These are phyloP conservation scores for Solanum etuberosum DNA, from an alignment of 257 asterid species.

Conservation along the genomic window DNA sequence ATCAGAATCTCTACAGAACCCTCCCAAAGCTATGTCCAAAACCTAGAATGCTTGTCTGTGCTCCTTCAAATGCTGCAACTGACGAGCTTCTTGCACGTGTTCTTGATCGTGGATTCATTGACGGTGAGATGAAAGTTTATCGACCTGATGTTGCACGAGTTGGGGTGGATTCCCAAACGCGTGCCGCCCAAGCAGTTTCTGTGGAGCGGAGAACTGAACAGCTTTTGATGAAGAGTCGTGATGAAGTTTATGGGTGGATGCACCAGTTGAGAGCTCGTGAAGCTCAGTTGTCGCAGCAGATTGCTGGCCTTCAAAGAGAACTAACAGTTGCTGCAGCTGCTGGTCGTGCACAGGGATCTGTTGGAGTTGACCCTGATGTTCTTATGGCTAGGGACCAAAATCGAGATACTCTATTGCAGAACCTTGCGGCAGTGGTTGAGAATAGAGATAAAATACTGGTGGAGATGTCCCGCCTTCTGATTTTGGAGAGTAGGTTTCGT, in stretches of 20 bases:
- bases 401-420: conserved; percentile 71
- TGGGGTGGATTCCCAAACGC: conserved; percentile 97
- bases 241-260: conserved; percentile 88
- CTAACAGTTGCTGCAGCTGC: conserved; percentile 64
- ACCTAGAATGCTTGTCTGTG: conserved; percentile 99
- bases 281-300: conserved; percentile 74
- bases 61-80: conserved; percentile 99
- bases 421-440: conserved; percentile 92
- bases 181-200: conserved; percentile 98
- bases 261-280: conserved; percentile 69
- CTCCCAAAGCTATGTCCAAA: conserved; percentile 98
- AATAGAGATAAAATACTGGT: conserved; percentile 82
- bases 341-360: conserved; percentile 93
- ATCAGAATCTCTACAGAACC: conserved; percentile 89
- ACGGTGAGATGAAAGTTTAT: conserved; percentile 97
- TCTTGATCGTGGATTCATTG: conserved; percentile 96
- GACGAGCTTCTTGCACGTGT: conserved; percentile 96
- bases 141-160: conserved; percentile 97
- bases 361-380: conserved; percentile 97
- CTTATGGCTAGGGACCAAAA: conserved; percentile 91
- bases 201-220: conserved; percentile 96
- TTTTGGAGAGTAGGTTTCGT: conserved; percentile 81
- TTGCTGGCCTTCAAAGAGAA: conserved; percentile 78
- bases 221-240: conserved; percentile 71
- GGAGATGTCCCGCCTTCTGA: conserved; percentile 87